phyloP scores from a whole-genome alignment of 2,329 filamentous ascomycete genomes.

The Neopestalotiopsis rosae region DNA sequence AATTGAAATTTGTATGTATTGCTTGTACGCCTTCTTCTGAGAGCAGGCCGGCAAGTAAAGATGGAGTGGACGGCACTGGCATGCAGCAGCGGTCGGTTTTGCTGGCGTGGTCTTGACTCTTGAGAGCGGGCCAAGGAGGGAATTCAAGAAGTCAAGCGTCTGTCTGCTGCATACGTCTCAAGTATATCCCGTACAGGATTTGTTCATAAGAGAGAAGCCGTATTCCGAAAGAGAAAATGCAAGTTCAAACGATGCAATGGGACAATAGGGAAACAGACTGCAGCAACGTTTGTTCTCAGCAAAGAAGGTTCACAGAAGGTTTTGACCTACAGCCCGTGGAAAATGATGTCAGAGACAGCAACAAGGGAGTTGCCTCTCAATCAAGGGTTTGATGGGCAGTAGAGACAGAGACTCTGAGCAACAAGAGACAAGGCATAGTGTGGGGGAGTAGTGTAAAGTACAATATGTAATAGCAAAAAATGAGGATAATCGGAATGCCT shows the following conservation, averaged over 20 bases:
- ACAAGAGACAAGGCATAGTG: neutral
- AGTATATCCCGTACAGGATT: neutral
- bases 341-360: conserved; percentile 16
- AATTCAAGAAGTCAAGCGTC: neutral
- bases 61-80: neutral
- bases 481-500: conserved; percentile 15
- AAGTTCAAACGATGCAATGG: neutral
- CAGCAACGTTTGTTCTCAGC: neutral
- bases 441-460: no score
- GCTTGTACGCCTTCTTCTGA: neutral
- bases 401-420: neutral
- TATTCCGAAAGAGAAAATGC: neutral
- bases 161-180: neutral
- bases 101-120: neutral
- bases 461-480: neutral
- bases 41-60: neutral
- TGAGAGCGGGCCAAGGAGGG: neutral
- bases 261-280: neutral
- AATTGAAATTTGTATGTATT: neutral
- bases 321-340: neutral
- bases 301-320: neutral
- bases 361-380: neutral
- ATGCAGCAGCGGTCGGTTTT: no score
- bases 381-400: neutral
- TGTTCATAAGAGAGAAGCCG: neutral